Evolutionary conservation across 768 basidiomycete species (phyloP).

Genomic region (Trametes sanguinea): DNA sequence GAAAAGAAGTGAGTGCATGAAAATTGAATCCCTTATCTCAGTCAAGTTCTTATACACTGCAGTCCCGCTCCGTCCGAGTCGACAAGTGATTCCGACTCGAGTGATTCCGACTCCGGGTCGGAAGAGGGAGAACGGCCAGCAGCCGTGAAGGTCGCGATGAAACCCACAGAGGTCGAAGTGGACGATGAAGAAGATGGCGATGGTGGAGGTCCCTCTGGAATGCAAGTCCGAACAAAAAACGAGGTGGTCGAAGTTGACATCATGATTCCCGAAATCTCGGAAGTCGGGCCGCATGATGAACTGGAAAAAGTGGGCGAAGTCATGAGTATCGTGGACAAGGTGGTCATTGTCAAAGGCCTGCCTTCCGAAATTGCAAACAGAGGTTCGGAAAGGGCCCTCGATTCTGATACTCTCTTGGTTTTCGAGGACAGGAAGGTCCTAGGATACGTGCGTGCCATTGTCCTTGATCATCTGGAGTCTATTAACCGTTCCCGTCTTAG

Average conservation of each 20-base stretch:
- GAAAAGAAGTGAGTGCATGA: slow-evolving; percentile 7
- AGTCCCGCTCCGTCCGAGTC: slow-evolving; percentile 19
- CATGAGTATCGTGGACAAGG: slow-evolving; percentile 69
- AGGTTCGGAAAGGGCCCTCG: slow-evolving; percentile 67
- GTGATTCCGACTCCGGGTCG: slow-evolving; percentile 36
- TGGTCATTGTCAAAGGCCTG: slow-evolving; percentile 72
- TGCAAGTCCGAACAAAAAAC: slow-evolving; percentile 67
- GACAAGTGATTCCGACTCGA: slow-evolving; percentile 35
- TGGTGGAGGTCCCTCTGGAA: slow-evolving; percentile 38
- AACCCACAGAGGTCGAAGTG: slow-evolving; percentile 32
- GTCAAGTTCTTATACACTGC: neutral
- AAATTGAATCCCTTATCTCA: too few species aligned
- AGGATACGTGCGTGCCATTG: slow-evolving; percentile 72
- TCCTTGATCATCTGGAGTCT: neutral
- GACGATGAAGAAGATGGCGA: slow-evolving; percentile 62
- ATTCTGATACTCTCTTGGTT: slow-evolving; percentile 88
- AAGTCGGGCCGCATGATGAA: slow-evolving; percentile 62
- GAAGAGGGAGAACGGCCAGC: slow-evolving; percentile 31
- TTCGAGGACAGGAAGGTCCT: slow-evolving; percentile 88
- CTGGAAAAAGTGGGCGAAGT: slow-evolving; percentile 81
- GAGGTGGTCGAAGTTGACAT: slow-evolving; percentile 64
- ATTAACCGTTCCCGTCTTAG: slow-evolving; percentile 16
- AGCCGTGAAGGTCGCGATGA: neutral
- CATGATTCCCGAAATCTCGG: slow-evolving; percentile 59
- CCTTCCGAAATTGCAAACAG: slow-evolving; percentile 44